A percentile compares a stretch with the other conserved stretches of the same genome.
phyloP scores from a whole-genome alignment of 495 filamentous ascomycete genomes.

The Penicillium diatomitis region DNA sequence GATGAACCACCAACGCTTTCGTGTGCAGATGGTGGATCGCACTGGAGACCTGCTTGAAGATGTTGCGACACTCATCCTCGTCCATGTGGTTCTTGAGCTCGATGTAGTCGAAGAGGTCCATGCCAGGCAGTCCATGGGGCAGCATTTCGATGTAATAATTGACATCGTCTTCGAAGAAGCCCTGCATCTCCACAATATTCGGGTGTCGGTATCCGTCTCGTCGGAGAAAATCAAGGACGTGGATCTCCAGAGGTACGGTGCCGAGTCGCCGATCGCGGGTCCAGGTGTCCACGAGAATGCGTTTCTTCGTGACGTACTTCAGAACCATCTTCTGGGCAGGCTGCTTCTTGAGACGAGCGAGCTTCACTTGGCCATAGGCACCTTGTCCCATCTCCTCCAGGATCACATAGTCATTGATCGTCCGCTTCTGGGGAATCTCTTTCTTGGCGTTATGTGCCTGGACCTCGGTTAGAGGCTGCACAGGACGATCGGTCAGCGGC shows the following conservation, averaged over 20 bases:
- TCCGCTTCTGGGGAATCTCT: conserved; percentile 52
- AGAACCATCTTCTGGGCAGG: conserved; percentile 76
- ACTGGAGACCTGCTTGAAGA: conserved; percentile 84
- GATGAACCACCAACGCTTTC: conserved; percentile 85
- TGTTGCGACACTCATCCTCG: conserved; percentile 84
- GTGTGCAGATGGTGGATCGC: conserved; percentile 89
- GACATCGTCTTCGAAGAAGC: conserved; percentile 95
- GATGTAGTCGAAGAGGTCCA: conserved; percentile 99
- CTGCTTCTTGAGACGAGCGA: conserved; percentile 78
- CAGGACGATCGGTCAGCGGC: conserved; percentile 40
- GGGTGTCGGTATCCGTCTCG: conserved; percentile 80
- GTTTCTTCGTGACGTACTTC: conserved; percentile 95
- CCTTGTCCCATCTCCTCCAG: conserved; percentile 98
- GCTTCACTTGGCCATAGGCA: conserved; percentile 94
- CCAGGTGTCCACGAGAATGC: conserved; percentile 98
- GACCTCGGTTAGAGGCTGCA: conserved; percentile 33
- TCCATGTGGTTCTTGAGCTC: conserved; percentile 96
- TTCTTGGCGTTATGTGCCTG: conserved; percentile 18
- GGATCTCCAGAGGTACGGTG: conserved; percentile 96
- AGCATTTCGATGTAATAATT: conserved; percentile 99
- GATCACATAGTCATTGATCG: conserved; percentile 82
- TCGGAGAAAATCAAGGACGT: conserved; percentile 89
- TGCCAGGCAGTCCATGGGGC: conserved; percentile 89
- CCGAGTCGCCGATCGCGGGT: conserved; percentile 87
- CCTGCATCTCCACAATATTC: conserved; percentile 97